These are phyloP conservation scores for Cystoderma amianthinum DNA, from an alignment of 768 basidiomycete species.

Conservation along the genomic window DNA sequence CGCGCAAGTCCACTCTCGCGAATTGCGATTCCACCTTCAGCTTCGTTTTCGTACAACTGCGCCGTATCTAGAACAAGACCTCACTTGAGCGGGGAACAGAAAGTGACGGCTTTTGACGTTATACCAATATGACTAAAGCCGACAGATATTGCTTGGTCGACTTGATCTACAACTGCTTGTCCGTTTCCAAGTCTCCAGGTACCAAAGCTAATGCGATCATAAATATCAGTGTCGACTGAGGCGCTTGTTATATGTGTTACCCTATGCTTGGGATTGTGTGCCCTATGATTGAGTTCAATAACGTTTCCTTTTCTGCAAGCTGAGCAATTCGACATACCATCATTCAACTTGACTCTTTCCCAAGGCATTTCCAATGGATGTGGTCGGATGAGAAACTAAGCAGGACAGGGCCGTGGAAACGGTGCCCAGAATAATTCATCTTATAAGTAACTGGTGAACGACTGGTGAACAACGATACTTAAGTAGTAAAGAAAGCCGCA, in stretches of 20 bases:
- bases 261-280: conserved; percentile 44
- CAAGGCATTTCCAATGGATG: no score
- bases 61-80: conserved; percentile 37
- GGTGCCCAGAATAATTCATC: no score
- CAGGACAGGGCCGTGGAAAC: no score
- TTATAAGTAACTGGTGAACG: no score
- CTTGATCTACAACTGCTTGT: conserved; percentile 40
- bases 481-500: no score
- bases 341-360: conserved; percentile 48
- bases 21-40: conserved; percentile 45
- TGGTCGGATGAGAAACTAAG: no score
- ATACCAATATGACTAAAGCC: conserved; percentile 60
- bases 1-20: conserved; percentile 50
- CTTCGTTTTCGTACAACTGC: conserved; percentile 54
- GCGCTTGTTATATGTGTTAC: conserved; percentile 8
- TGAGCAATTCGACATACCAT: conserved; percentile 31
- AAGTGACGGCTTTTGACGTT: conserved; percentile 9
- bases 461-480: no score
- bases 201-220: conserved; percentile 37
- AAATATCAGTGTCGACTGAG: not conserved
- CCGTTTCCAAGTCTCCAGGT: conserved; percentile 63
- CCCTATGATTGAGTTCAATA: conserved; percentile 25
- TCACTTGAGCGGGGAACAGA: not conserved
- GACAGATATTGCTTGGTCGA: conserved; percentile 54
- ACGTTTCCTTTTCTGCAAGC: not conserved